Evolutionary conservation across 2,329 filamentous ascomycete species (phyloP), one percentile per base, ranked within the genome.

Genomic region (Ploettnerulaceae sp.): DNA sequence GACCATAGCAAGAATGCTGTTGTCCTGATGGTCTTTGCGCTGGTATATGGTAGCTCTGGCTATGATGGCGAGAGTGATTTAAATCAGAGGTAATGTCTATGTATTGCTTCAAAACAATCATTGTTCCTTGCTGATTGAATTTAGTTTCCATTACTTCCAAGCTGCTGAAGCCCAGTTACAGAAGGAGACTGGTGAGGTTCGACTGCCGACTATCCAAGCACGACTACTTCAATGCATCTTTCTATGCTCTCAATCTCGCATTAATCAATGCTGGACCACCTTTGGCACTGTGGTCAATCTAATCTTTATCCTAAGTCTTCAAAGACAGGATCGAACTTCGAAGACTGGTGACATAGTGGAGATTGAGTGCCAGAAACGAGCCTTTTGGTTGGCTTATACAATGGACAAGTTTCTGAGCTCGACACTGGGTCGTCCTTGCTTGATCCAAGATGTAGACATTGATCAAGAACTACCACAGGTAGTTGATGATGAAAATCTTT

Each of bases 361-460:
- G 3, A 61, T 64, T 0, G 76, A 83, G 49, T 74, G 76, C 32
- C 69, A 75, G 1, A 75, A 75, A 47, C 67, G 79, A 6, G 71
- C 74, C 0, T 82, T 84, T 40, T 83, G 80, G 80, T 73, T 73
- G 3, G 73, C 76, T 0, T 84, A 83, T 55, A 76, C 74, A 0
- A 63, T 83, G 1, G 79, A 84, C 55, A 78, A 78, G 29, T 81
- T 82, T 48, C 65, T 83, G 1, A 75, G 76, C n/a, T 75, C 80
- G 14, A 73, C 80, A n/a, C 74, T 83, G 25, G 80, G 80, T 0
- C 69, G 79, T 5, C 79, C 79, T 0, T 62, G 75, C 5, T 67
- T 79, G 15, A 74, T 81, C 17, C 77, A 79, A 35, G 78, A 83
- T 32, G 76, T 81, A 25, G 77, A 82, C 40, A 77, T 81, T 35